These are phyloP conservation scores for Penicillium coffeae DNA, from an alignment of 495 filamentous ascomycete genomes.

Conservation along the genomic window DNA sequence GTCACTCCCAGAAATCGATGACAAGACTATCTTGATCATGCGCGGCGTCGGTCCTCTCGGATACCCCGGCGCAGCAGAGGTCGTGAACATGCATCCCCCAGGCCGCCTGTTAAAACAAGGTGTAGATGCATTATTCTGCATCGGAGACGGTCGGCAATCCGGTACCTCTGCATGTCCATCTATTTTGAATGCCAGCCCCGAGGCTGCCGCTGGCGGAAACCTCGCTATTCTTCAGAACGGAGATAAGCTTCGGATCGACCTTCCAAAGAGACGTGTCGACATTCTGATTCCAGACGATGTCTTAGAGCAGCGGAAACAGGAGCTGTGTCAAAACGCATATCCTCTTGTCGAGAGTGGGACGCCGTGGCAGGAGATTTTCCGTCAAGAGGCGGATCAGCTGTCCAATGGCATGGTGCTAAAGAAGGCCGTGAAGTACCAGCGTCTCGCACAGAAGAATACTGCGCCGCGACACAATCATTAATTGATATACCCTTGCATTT, in stretches of 20 bases:
- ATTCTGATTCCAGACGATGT: slow-evolving; percentile 56
- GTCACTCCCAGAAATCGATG: slow-evolving; percentile 40
- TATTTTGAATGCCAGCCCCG: slow-evolving; percentile 54
- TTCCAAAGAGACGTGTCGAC: slow-evolving; percentile 50
- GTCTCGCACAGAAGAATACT: slow-evolving; percentile 43
- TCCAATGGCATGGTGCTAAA: slow-evolving; percentile 52
- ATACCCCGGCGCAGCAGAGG: slow-evolving; percentile 53
- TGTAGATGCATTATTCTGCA: slow-evolving; percentile 49
- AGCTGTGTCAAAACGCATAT: slow-evolving; percentile 30
- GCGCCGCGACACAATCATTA: slow-evolving; percentile 51
- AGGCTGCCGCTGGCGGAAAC: slow-evolving; percentile 58
- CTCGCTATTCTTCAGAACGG: slow-evolving; percentile 52
- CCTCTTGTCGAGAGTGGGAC: slow-evolving; percentile 24
- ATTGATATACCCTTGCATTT: slow-evolving; percentile 3
- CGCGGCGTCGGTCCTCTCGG: slow-evolving; percentile 51
- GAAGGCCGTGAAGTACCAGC: slow-evolving; percentile 49
- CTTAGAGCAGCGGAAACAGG: slow-evolving; percentile 58
- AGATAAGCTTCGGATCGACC: slow-evolving; percentile 53
- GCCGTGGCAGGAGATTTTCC: slow-evolving; percentile 52
- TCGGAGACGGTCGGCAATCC: slow-evolving; percentile 54
- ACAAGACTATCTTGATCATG: slow-evolving; percentile 51
- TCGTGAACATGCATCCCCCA: slow-evolving; percentile 56
- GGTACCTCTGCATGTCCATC: slow-evolving; percentile 53
- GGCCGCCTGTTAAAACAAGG: slow-evolving; percentile 42
- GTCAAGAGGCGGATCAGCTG: slow-evolving; percentile 47